Base-by-base conservation (phyloP, 2,329 filamentous ascomycete genomes). In the Ophiosphaerella korrae region DNA sequence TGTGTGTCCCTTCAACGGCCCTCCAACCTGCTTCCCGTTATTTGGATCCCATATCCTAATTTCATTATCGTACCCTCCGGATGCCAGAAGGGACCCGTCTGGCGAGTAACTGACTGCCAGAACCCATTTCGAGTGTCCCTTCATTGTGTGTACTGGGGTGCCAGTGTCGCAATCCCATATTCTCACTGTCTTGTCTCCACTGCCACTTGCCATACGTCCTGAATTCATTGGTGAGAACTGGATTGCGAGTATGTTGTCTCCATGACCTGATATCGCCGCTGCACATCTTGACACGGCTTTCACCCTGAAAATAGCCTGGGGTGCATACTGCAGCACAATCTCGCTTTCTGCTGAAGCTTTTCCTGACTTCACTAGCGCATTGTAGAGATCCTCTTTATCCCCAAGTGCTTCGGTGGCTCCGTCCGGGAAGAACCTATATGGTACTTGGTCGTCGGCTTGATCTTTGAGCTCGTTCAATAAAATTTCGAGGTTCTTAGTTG, bases 131-230 rank as follows among this genome's bases (percentile, higher is more conserved):
- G 88, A 87, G 73, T 97, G 94, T 0, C 92, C 92, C 63, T 90
- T 88, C 42, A 97, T 77, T 0, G 92, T 97, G 73, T 89, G 84
- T 54, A 90, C 84, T 0, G 92, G 92, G 9, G 92, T 97, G 41
- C 92, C 92, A 0, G 92, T 97, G 66, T 97, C 90, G 42, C 91
- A 92, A 67, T 99, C 92, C 91, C 91, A 97, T 77, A 97, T 88
- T 49, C 93, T 81, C 0, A 92, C 93, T 1, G 92, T 97, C 62
- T 88, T 88, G 68, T 99, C 94, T 40, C 94, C 94, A 54, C 88
- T 91, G 0, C 93, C 94, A 1, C 90, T 96, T 0, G 92, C 92
- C 73, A 97, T 82, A 51, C 87, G 82, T 9, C 86, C 85, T 23
- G 89, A 93, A 6, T 84, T 86, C 33, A 84, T 82, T 0, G 93